Evolutionary conservation across 768 basidiomycete genomes (phyloP), one percentile per base, ranked within the genome.

Genomic region (Amanita pallidorosea): DNA sequence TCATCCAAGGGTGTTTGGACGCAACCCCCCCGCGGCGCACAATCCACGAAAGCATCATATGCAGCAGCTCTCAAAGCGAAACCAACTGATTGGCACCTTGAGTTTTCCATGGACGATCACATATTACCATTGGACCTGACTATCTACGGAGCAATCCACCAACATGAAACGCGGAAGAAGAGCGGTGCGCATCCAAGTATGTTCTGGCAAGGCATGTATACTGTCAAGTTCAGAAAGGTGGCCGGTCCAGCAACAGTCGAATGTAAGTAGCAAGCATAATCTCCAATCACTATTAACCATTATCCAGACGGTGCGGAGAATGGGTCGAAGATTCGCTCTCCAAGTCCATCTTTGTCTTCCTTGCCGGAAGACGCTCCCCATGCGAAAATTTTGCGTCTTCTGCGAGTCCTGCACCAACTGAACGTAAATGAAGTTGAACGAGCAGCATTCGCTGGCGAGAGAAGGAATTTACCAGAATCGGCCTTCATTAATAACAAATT

Each of bases 401-500:
- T 99, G 23, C 83, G 91, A 18, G 88, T 94, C 3, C 67, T 99
- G 17, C 84, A 90, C 62, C 83, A 82, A 58, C 67, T 97, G 45
- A 94, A 93, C 56, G 74, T 80, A 0, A 68, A 80, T n/a, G 83
- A 87, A 59, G 66, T 70, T 7, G 86, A 88, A 61, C 74, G 83
- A n/a, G 65, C 72, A 7, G 57, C 67, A 0, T 73, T 77, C 41
- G 65, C 68, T 13, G 67, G 69, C 7, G 74, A 79, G 51, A 78
- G 73, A 52, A 74, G 79, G 36, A 74, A 73, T 54, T 70, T 96
- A 15, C 70, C 83, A 2, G 90, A 93, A 55, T 79, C 88, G 0
- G 79, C 88, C 0, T 99, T 99, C 63, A 80, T 98, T 55, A 99
- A 98, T 65, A 97, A 96, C 70, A 99, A 99, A 66, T 70, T 99